phyloP scores from a whole-genome alignment of 805 yeast genomes.

The Candida orba region DNA sequence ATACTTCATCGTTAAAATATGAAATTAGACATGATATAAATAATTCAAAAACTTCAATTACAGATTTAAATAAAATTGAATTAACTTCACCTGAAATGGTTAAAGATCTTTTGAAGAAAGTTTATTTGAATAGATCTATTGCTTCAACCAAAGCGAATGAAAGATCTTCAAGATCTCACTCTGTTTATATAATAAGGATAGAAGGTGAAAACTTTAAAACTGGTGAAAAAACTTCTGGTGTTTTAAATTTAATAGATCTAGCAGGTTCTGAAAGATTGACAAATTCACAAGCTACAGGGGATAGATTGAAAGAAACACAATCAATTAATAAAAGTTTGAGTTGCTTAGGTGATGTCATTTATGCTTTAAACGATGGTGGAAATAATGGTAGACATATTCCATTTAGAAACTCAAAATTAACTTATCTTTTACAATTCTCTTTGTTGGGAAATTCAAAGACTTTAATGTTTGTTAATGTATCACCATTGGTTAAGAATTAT shows the following conservation, averaged over 20 bases:
- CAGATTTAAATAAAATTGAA: conserved; percentile 46
- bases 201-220: conserved; percentile 45
- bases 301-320: conserved; percentile 77
- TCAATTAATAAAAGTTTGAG: conserved; percentile 85
- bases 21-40: conserved; percentile 68
- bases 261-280: conserved; percentile 91
- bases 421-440: conserved; percentile 78
- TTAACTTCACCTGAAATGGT: conserved; percentile 46
- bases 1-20: conserved; percentile 30
- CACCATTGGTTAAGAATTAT: conserved; percentile 55
- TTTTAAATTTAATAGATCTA: conserved; percentile 75
- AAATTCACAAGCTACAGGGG: conserved; percentile 72
- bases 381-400: conserved; percentile 58
- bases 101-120: conserved; percentile 40
- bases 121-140: conserved; percentile 59
- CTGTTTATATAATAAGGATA: conserved; percentile 62
- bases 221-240: conserved; percentile 45
- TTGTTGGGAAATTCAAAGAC: conserved; percentile 83
- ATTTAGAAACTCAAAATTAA: conserved; percentile 88
- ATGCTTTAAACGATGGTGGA: conserved; percentile 48
- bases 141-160: conserved; percentile 79
- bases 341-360: conserved; percentile 83
- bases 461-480: conserved; percentile 84
- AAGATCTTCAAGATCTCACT: conserved; percentile 87
- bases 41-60: conserved; percentile 47